These are phyloP conservation scores for Globisporangium iwayamae DNA, from an alignment of 352 stramenopile genomes.

Conservation along the genomic window DNA sequence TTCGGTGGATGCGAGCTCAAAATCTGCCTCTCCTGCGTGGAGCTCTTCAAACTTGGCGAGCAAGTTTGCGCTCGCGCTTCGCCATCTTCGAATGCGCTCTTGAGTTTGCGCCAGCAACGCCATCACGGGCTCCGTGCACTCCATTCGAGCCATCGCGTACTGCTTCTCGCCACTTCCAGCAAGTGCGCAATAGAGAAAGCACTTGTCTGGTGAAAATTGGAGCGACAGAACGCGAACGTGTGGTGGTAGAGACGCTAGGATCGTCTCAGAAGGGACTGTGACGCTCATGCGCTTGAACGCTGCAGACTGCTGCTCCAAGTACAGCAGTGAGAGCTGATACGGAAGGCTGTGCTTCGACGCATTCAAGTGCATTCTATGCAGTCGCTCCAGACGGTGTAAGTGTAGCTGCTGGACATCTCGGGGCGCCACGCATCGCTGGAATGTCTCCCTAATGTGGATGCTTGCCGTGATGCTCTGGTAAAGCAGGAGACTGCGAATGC, in stretches of 20 bases:
- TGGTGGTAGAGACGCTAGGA: slow-evolving; percentile 38
- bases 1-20: slow-evolving; percentile 30
- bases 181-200: slow-evolving; percentile 57
- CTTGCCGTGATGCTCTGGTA: slow-evolving; percentile 52
- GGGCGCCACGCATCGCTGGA: slow-evolving; percentile 32
- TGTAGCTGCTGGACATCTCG: slow-evolving; percentile 51
- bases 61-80: slow-evolving; percentile 29
- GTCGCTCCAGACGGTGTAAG: slow-evolving; percentile 33
- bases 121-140: slow-evolving; percentile 42
- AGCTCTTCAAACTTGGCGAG: slow-evolving; percentile 39
- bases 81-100: slow-evolving; percentile 35
- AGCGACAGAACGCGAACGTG: slow-evolving; percentile 42
- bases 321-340: slow-evolving; percentile 64
- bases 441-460: slow-evolving; percentile 29
- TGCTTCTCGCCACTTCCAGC: slow-evolving; percentile 34
- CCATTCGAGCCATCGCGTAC: slow-evolving; percentile 50
- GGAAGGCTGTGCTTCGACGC: slow-evolving; percentile 47
- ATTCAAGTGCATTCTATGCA: slow-evolving; percentile 34
- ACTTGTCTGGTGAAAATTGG: slow-evolving; percentile 66
- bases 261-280: slow-evolving; percentile 29
- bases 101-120: slow-evolving; percentile 24
- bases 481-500: slow-evolving; percentile 52
- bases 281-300: slow-evolving; percentile 61
- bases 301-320: slow-evolving; percentile 62
- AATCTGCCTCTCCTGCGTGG: slow-evolving; percentile 30